These are phyloP conservation scores for Phyllachora maydis DNA, from an alignment of 2,329 filamentous ascomycete genomes.

Conservation along the genomic window DNA sequence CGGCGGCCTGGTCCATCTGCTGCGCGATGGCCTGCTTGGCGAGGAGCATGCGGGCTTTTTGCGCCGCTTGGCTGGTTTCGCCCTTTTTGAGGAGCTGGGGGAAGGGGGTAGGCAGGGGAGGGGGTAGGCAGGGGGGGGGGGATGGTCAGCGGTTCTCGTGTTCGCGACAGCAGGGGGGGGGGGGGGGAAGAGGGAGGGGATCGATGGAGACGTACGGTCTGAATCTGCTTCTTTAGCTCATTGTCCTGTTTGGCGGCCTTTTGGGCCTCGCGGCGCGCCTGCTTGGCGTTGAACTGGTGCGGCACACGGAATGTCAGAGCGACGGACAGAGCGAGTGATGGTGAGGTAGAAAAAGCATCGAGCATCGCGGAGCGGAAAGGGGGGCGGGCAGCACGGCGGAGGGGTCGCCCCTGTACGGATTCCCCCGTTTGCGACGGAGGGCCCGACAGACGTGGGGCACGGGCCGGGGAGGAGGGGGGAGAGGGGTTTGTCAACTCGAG, in stretches of 20 bases:
- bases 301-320: too few species aligned
- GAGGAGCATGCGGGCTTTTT: conserved; percentile 41
- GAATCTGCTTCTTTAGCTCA: conserved; percentile 40
- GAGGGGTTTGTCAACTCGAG: too few species aligned
- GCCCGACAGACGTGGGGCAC: too few species aligned
- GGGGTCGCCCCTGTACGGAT: too few species aligned
- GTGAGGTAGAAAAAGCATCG: too few species aligned
- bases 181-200: background rate
- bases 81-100: conserved; percentile 33
- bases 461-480: too few species aligned
- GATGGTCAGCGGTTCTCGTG: background rate
- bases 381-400: too few species aligned
- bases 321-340: too few species aligned
- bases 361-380: conserved; percentile 1
- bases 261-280: conserved; percentile 36
- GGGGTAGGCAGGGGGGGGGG: background rate
- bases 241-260: conserved; percentile 41
- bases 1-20: conserved; percentile 43
- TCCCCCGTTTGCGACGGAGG: too few species aligned
- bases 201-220: conserved; percentile 21
- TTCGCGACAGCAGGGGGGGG: background rate
- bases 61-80: conserved; percentile 40
- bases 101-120: background rate
- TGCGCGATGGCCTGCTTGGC: conserved; percentile 39
- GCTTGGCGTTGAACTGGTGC: conserved; percentile 35